Evolutionary conservation across 1,284 basidiomycete genomes (phyloP), one percentile per base, ranked within the genome.

Genomic region (Puccinia hordei): DNA sequence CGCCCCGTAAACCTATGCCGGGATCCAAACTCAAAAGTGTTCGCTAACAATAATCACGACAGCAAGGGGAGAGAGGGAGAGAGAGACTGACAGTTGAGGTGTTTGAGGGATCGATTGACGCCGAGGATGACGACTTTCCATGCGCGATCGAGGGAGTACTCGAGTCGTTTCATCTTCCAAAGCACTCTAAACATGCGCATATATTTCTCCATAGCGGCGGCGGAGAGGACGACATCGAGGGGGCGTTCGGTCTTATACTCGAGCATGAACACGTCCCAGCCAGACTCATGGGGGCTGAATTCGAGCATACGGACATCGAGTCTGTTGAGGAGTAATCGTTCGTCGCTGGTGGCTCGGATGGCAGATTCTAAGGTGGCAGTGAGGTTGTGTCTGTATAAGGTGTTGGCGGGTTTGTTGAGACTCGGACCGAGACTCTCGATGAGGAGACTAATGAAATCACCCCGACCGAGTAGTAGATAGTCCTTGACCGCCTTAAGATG

Each of bases 181-280:
- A 99, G 88, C 85, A 98, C 93, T 83, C 92, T 91, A 87, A 99
- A 99, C 51, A 99, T 87, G 83, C 92, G 92, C 81, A 94, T 89
- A 85, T 99, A 99, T 82, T 91, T 92, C 81, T 92, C 88, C 91
- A 98, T 95, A 0, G 92, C 91, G 44, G 90, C 90, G 1, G 91
- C 90, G 85, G 98, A 94, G 68, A 99, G 89, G 24, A 99, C 91
- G 0, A 96, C 97, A 85, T 98, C 96, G 77, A 99, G 90, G 0
- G 97, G 97, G 19, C 95, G 91, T 83, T 98, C 96, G 53, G 98
- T 93, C 86, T 96, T 96, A 88, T 99, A 99, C 86, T 99, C 96
- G 80, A 87, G 84, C 71, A 85, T 85, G 86, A 97, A 96, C 66
- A 94, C 93, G 83, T 98, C 96, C 97, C 97, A 99, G 2, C 97